These are phyloP conservation scores for Candida jianshihensis DNA, from an alignment of 805 yeast species.

Conservation along the genomic window DNA sequence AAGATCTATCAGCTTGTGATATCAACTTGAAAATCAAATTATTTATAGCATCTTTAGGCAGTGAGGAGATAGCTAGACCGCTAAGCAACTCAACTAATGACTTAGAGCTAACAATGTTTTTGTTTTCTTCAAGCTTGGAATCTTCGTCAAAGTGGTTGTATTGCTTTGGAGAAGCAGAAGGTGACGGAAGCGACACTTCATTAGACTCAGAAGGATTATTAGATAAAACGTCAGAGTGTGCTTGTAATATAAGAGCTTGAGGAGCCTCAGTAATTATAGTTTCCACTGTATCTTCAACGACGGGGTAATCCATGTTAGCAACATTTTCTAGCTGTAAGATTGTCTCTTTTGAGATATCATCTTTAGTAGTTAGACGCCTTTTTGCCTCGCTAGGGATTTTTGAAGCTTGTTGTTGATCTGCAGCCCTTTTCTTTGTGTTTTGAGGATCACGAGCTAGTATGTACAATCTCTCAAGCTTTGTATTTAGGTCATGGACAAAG, in stretches of 20 bases:
- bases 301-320: too few species aligned
- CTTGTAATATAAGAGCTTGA: too few species aligned
- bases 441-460: background rate
- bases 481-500: constrained; percentile 2
- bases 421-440: constrained; percentile 15
- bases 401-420: constrained; percentile 10
- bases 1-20: constrained; percentile 49
- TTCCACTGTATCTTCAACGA: background rate
- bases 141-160: constrained; percentile 14
- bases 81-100: constrained; percentile 10
- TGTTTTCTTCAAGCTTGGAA: constrained; percentile 4
- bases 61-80: constrained; percentile 9
- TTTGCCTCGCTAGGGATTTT: constrained; percentile 9
- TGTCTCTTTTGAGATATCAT: constrained; percentile 1
- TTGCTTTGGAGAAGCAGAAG: constrained; percentile 55
- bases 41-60: constrained; percentile 40
- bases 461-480: constrained; percentile 1
- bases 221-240: too few species aligned
- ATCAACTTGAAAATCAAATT: constrained; percentile 49
- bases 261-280: background rate
- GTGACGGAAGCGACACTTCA: constrained; percentile 62
- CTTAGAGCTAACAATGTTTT: background rate
- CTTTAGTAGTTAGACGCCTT: constrained; percentile 11
- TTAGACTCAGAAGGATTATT: constrained; percentile 1
- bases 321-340: too few species aligned